These are phyloP conservation scores for Casuarina cunninghamiana DNA, from an alignment of 306 rosid genomes.

Conservation along the genomic window DNA sequence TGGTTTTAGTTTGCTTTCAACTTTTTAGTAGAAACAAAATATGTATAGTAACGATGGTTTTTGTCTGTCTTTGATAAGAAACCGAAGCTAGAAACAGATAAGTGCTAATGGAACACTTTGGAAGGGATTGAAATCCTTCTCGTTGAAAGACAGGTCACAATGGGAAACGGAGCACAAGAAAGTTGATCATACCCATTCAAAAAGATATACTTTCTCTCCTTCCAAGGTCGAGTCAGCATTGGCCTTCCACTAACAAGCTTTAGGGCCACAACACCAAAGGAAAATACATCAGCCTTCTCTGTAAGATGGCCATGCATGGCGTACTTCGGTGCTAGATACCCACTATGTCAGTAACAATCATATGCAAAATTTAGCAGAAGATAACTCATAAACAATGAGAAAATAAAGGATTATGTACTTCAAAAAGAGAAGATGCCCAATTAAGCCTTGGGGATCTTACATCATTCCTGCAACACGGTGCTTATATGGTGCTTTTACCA, in stretches of 20 bases:
- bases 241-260: constrained; percentile 76
- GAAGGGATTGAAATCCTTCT: neutral
- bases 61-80: neutral
- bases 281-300: constrained; percentile 80
- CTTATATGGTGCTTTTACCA: constrained; percentile 80
- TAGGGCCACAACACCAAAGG: constrained; percentile 82
- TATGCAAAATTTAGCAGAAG: neutral
- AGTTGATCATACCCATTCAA: constrained; percentile 61
- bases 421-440: neutral
- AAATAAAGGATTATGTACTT: neutral
- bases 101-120: neutral
- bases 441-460: constrained; percentile 37
- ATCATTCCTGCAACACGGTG: constrained; percentile 78
- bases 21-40: too few species aligned
- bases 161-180: neutral
- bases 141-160: neutral
- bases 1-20: too few species aligned
- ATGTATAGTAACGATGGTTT: too few species aligned
- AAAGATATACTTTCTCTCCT: constrained; percentile 36
- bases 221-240: constrained; percentile 16
- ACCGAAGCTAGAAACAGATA: neutral
- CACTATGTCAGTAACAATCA: too few species aligned
- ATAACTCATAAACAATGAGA: constrained; percentile 3
- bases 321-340: too few species aligned
- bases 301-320: constrained; percentile 75